These are phyloP conservation scores for Pisolithus thermaeus DNA, from an alignment of 1,284 basidiomycete species.

Conservation along the genomic window DNA sequence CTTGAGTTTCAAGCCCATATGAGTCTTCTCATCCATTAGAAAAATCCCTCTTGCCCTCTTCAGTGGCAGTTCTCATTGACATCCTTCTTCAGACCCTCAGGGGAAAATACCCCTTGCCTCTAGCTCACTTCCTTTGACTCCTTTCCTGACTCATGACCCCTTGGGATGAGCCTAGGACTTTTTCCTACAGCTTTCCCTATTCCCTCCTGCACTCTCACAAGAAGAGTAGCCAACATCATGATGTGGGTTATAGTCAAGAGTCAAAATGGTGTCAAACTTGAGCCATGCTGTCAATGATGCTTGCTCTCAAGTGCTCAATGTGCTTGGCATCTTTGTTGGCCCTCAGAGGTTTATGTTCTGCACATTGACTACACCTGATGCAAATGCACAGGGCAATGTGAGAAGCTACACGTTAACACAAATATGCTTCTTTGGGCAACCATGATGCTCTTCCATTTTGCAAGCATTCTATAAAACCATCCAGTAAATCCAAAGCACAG, in stretches of 20 bases:
- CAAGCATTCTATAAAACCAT: not conserved
- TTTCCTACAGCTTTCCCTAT: no score
- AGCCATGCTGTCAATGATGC: not conserved
- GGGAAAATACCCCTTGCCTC: no score
- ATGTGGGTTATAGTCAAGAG: conserved; percentile 92
- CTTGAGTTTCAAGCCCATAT: no score
- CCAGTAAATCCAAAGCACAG: not conserved
- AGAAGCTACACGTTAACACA: not conserved
- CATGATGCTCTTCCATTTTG: not conserved
- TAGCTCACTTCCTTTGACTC: no score
- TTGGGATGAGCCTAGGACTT: no score
- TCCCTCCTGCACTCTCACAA: no score
- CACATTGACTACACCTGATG: not conserved
- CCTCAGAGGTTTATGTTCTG: not conserved
- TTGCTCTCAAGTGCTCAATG: not conserved
- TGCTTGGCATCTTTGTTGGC: not conserved
- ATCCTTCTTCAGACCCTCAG: no score
- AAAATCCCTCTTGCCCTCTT: no score
- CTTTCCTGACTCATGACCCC: no score
- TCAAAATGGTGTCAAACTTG: not conserved
- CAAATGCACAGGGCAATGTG: not conserved
- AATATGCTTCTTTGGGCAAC: not conserved
- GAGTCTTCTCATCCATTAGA: no score
- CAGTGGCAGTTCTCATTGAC: no score
- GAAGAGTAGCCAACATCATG: no score